Conservation (phyloP, 2,329 filamentous ascomycete species). For the Diaporthe destruens region DNA sequence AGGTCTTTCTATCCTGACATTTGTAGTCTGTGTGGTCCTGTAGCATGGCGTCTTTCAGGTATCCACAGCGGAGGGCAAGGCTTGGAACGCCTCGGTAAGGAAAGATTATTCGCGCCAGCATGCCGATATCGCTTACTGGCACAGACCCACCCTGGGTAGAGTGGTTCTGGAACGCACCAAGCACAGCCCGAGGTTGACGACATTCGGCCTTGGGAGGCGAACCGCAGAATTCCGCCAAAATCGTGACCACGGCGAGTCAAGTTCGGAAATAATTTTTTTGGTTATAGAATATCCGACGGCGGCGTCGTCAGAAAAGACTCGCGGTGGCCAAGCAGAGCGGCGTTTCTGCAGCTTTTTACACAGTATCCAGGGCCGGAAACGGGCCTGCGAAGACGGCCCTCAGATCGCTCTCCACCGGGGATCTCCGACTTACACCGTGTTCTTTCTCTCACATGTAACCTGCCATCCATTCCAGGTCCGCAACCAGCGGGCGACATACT, state of each 20-base stretch:
- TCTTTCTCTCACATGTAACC: conserved; percentile 36
- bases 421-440: conserved; percentile 37
- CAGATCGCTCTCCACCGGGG: conserved; percentile 34
- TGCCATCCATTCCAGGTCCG: conserved; percentile 30
- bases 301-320: not conserved
- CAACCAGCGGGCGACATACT: not conserved
- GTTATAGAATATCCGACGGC: not conserved
- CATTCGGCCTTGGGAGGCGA: conserved; percentile 7
- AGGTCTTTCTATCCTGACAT: not conserved
- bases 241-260: conserved; percentile 24
- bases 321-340: not conserved
- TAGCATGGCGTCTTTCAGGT: not conserved
- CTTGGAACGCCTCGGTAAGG: conserved; percentile 19
- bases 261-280: not conserved
- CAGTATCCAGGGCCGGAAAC: not conserved
- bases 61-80: conserved; percentile 18
- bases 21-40: conserved; percentile 4
- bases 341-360: not conserved
- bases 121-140: conserved; percentile 38
- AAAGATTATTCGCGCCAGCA: conserved; percentile 17
- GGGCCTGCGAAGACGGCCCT: conserved; percentile 34
- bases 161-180: not conserved
- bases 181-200: conserved; percentile 19
- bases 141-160: conserved; percentile 26
- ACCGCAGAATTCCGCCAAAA: conserved; percentile 4